These are phyloP conservation scores for Anthostomella pinea DNA, from an alignment of 2,329 filamentous ascomycete species.

Conservation along the genomic window DNA sequence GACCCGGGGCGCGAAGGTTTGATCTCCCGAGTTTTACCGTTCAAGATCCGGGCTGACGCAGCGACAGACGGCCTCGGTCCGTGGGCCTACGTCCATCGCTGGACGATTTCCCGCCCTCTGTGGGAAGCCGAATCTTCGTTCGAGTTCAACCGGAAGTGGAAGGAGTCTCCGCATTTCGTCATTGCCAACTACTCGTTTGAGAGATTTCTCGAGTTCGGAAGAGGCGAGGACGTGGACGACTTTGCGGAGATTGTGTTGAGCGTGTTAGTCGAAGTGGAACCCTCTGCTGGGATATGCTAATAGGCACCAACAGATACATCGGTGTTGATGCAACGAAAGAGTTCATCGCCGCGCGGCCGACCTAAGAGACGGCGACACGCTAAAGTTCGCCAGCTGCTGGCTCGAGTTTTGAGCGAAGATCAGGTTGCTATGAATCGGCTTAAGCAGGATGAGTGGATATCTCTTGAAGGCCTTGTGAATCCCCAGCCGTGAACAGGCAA, in stretches of 20 bases:
- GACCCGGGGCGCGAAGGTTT: slow-evolving; percentile 13
- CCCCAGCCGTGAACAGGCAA: too few relatives aligned
- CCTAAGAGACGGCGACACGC: too few relatives aligned
- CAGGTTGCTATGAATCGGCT: too few relatives aligned
- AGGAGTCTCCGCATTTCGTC: slow-evolving; percentile 24
- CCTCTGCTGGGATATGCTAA: slow-evolving; percentile 9
- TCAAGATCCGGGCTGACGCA: slow-evolving; percentile 9
- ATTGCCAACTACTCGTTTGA: slow-evolving; percentile 29
- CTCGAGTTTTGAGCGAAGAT: too few relatives aligned
- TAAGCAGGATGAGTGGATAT: too few relatives aligned
- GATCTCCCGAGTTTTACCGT: background rate
- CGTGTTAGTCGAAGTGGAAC: slow-evolving; percentile 16
- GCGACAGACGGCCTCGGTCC: slow-evolving; percentile 11
- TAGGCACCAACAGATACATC: slow-evolving; percentile 22
- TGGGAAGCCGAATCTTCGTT: slow-evolving; percentile 31
- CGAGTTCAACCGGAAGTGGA: slow-evolving; percentile 30
- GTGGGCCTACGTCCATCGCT: slow-evolving; percentile 30
- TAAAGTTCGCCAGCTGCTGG: too few relatives aligned
- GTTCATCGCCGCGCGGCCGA: too few relatives aligned
- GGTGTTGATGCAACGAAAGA: slow-evolving; percentile 25
- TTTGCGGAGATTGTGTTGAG: slow-evolving; percentile 29
- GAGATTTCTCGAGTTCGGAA: slow-evolving; percentile 27
- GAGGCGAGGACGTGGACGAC: slow-evolving; percentile 30
- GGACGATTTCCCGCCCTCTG: slow-evolving; percentile 30
- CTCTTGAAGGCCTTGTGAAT: too few relatives aligned